These are phyloP conservation scores for Debaryomyces robertsiae DNA, from an alignment of 1,139 yeast genomes.

Conservation along the genomic window DNA sequence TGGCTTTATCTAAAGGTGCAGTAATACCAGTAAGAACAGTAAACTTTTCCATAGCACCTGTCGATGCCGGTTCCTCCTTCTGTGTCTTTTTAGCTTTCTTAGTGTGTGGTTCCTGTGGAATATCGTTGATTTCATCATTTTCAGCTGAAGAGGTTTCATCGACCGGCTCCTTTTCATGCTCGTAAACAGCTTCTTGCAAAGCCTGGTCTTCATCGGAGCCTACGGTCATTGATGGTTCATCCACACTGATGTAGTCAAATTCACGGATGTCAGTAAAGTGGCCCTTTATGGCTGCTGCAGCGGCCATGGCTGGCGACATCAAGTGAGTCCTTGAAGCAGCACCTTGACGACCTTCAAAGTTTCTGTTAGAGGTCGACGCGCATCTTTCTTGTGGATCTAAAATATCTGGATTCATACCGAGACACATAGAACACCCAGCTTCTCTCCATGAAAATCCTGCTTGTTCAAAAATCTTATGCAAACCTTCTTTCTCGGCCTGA, in stretches of 20 bases:
- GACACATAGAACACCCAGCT: constrained; percentile 99
- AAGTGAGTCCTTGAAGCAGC: constrained; percentile 94
- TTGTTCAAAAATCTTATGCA: constrained; percentile 82
- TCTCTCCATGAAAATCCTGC: constrained; percentile 99
- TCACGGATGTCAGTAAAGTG: constrained; percentile 89
- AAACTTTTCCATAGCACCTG: constrained; percentile 75
- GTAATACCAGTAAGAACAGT: constrained; percentile 77
- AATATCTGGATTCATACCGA: constrained; percentile 99
- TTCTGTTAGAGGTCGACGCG: constrained; percentile 98
- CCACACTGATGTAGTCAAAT: constrained; percentile 61
- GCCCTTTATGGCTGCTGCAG: constrained; percentile 95
- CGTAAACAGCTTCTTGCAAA: constrained; percentile 68
- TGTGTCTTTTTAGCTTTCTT: constrained; percentile 27
- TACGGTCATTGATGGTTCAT: constrained; percentile 62
- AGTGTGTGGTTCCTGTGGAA: constrained; percentile 51
- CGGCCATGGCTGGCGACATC: constrained; percentile 99
- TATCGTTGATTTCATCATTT: constrained; percentile 58
- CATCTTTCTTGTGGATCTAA: constrained; percentile 94
- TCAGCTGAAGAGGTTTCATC: constrained; percentile 36
- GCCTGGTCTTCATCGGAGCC: constrained; percentile 59
- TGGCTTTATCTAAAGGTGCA: constrained; percentile 92
- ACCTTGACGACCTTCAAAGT: constrained; percentile 99
- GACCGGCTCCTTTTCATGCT: constrained; percentile 64
- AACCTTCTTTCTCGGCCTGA: constrained; percentile 94
- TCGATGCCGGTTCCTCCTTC: constrained; percentile 27